Evolutionary conservation across 2,329 filamentous ascomycete species (phyloP).

Genomic region (Colletotrichum graminicola): DNA sequence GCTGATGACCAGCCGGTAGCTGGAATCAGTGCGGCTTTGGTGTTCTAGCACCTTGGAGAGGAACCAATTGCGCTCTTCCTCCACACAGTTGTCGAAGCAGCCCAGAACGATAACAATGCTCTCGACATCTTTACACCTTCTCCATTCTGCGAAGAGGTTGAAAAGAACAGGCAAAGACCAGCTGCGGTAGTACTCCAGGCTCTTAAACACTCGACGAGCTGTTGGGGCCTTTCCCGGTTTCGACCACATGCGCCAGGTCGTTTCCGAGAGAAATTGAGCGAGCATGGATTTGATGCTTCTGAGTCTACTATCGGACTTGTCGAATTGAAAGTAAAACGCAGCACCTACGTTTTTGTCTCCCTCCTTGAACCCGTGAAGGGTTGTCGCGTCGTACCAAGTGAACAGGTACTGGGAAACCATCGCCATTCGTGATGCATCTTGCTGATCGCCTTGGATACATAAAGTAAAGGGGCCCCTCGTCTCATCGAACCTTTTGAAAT

Average conservation of each 20-base stretch:
- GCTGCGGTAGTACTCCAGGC: neutral
- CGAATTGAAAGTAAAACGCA: constrained; percentile 7
- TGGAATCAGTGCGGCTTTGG: neutral
- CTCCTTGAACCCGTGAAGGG: neutral
- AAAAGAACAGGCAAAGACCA: neutral
- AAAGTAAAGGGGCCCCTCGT: neutral
- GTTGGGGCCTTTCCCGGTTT: neutral
- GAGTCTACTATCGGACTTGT: neutral
- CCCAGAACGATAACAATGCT: neutral
- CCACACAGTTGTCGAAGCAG: neutral
- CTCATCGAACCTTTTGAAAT: neutral
- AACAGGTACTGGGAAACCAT: neutral
- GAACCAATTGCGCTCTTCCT: constrained; percentile 1
- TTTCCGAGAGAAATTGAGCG: neutral
- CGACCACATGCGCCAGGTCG: neutral
- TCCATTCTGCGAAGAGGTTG: neutral
- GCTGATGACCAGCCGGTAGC: neutral
- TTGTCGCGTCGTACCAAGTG: neutral
- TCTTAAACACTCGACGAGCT: neutral
- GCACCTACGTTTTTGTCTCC: neutral
- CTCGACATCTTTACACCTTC: neutral
- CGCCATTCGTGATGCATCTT: neutral
- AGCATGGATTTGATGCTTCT: constrained; percentile 8
- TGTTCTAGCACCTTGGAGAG: neutral
- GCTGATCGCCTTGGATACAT: neutral